Evolutionary conservation across 75 land plant genomes (phyloP), one percentile per base, ranked within the genome.

Genomic region (Ceratopteris richardii): DNA sequence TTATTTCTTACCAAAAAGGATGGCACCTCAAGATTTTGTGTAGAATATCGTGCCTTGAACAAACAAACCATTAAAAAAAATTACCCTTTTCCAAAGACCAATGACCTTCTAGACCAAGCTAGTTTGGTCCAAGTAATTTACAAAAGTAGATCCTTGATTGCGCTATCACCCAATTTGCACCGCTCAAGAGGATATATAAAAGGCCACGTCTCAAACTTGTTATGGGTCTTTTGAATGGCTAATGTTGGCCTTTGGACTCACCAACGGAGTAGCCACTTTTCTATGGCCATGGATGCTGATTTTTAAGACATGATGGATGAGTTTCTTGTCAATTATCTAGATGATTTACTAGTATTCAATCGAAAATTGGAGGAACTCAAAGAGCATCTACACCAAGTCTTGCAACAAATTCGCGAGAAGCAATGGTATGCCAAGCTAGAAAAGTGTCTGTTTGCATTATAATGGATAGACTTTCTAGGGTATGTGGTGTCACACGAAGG

Each of bases 151-250:
- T 18, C 51, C 68, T 31, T 22, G 63, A 21, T 53, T 25, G 18
- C 63, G 77, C 0, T 64, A 75, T 25, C 47, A 68, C 22, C 77
- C 68, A 56, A 54, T 75, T 0, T n/a, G 67, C 17, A 75, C 68
- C 39, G 67, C 57, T 11, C 62, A 58, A 19, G 66, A 48, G 18
- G 72, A 75, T 54, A 58, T 58, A 13, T 24, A 48, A 0, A 68
- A 75, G 63, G 68, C 67, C 12, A 43, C 59, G 1, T 64, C 53
- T 19, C 56, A 60, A 11, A 68, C 77, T 0, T 46, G 67, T 22
- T 75, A 64, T 54, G 37, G 3, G 9, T 3, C 37, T 9, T 9
- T 4, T 9, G 9, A 33, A 33, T 33, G 37, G 37, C 37, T 60
- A 67, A 0, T 13, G n/a, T 4, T 36, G 66, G 58, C 76, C 76